phyloP scores from a whole-genome alignment of 1,139 yeast genomes.

The Nakaseomyces nivariensis region DNA sequence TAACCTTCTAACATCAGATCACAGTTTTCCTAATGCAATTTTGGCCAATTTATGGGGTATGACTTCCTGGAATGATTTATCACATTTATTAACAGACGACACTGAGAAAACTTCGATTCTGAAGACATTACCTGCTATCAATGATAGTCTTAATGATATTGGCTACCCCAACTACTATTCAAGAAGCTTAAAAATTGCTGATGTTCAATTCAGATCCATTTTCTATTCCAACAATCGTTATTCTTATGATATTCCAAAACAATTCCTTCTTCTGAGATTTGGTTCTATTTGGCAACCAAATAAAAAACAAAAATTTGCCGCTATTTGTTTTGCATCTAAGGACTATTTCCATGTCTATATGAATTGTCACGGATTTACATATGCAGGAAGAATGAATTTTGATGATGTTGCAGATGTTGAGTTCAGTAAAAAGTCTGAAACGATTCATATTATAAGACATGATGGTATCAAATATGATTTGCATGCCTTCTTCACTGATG shows the following conservation, averaged over 20 bases:
- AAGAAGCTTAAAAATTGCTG: constrained; percentile 45
- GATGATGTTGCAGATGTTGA: constrained; percentile 53
- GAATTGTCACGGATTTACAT: constrained; percentile 66
- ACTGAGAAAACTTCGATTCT: neutral
- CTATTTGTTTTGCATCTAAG: constrained; percentile 58
- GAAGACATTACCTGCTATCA: constrained; percentile 4
- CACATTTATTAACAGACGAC: constrained; percentile 28
- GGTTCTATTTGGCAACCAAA: constrained; percentile 65
- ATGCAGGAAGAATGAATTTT: constrained; percentile 45
- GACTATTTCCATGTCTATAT: constrained; percentile 56
- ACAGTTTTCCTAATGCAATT: constrained; percentile 63
- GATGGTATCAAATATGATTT: constrained; percentile 15
- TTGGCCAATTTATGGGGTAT: constrained; percentile 92
- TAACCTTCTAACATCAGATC: constrained; percentile 46
- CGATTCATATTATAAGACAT: constrained; percentile 2
- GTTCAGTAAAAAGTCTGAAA: constrained; percentile 18
- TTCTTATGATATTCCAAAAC: constrained; percentile 33
- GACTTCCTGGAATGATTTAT: constrained; percentile 67
- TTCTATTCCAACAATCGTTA: constrained; percentile 36
- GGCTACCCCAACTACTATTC: constrained; percentile 61
- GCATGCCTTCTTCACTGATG: constrained; percentile 57
- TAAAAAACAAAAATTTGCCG: constrained; percentile 59
- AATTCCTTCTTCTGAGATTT: constrained; percentile 55
- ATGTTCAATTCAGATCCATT: constrained; percentile 69
- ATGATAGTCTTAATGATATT: constrained; percentile 2